A percentile compares a stretch with the other conserved stretches of the same genome.
These are phyloP conservation scores for Aureobasidium subglaciale DNA, from an alignment of 2,329 filamentous ascomycete species.

Conservation along the genomic window DNA sequence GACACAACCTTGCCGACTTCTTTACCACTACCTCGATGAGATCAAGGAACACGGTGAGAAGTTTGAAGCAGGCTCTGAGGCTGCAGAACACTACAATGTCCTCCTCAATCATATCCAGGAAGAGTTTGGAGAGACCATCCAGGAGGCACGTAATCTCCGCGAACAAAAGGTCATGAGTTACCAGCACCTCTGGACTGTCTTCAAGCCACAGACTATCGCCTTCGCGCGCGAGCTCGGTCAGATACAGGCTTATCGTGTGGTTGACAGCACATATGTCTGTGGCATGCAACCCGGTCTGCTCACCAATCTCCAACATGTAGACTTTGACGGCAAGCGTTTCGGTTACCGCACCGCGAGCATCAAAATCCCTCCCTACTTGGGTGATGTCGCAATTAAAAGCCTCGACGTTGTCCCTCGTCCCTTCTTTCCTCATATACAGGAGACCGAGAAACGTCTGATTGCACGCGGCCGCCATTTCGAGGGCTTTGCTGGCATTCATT, in stretches of 20 bases:
- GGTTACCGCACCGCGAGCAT: constrained; percentile 19
- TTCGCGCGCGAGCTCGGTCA: constrained; percentile 26
- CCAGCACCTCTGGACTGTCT: constrained; percentile 39
- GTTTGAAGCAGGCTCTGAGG: constrained; percentile 24
- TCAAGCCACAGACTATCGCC: constrained; percentile 29
- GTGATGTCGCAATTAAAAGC: constrained; percentile 20
- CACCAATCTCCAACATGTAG: constrained; percentile 26
- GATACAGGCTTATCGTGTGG: constrained; percentile 25
- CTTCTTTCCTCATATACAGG: constrained; percentile 18
- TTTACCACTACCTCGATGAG: constrained; percentile 25
- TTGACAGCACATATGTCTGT: constrained; percentile 24
- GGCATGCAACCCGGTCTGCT: constrained; percentile 22
- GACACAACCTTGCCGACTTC: constrained; percentile 23
- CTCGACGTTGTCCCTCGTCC: constrained; percentile 23
- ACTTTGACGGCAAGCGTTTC: constrained; percentile 29
- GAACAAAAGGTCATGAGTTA: constrained; percentile 28
- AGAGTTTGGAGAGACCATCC: constrained; percentile 24
- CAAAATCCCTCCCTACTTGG: constrained; percentile 20
- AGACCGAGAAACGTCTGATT: constrained; percentile 20
- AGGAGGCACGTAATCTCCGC: constrained; percentile 24
- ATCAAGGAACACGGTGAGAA: constrained; percentile 20
- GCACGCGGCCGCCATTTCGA: constrained; percentile 24
- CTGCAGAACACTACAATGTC: constrained; percentile 27
- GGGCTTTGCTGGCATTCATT: constrained; percentile 24
- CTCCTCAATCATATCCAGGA: constrained; percentile 27